Base-by-base conservation (phyloP, 2,329 filamentous ascomycete species). In the Aspergillus awamori region DNA sequence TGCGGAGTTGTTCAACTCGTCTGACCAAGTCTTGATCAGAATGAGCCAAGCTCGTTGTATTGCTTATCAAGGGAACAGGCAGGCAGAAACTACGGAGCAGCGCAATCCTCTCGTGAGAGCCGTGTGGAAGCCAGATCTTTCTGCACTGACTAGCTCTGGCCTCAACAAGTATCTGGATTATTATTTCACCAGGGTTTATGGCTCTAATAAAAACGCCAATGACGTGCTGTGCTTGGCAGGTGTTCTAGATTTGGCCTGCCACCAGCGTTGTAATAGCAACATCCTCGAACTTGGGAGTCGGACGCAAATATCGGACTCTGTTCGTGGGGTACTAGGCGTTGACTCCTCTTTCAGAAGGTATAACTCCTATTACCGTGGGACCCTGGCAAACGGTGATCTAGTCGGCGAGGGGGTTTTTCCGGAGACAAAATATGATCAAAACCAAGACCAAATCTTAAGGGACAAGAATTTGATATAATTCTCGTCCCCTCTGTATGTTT, bases 111-210 rank as follows among this genome's bases (percentile, higher is more conserved):
- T 51, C 6, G 11, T 56, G 1, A 51, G 58, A 4, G 39, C 51
- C 7, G 30, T 39, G 7, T 60, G 58, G 58, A 60, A 60, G 58
- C 58, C 58, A 5, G 58, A 55, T 22, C 22, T 60, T 20, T 10
- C 51, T 3, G 17, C 11, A 11, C 6, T 26, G 13, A 53, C 51
- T 13, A 26, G 2, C 10, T 5, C 7, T 11, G 51, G 24, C 11
- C 10, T 41, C 5, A 13, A 13, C 0, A 17, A 15, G 5, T 41
- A 53, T 24, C 33, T 53, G 7, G 8, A n/a, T n/a, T n/a, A 53
- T 17, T 11, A 11, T 22, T 53, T 53, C 8, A 5, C 20, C 13
- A 4, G 39, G 15, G 8, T 5, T 15, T 28, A 22, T 13, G n/a
- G 30, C 11, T 26, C n/a, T 22, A 10, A 13, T 2, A 13, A 8